Percentiles rank a stretch among this genome's conserved stretches.
phyloP scores from a whole-genome alignment of 805 yeast genomes.

The Zygotorulaspora sp. region DNA sequence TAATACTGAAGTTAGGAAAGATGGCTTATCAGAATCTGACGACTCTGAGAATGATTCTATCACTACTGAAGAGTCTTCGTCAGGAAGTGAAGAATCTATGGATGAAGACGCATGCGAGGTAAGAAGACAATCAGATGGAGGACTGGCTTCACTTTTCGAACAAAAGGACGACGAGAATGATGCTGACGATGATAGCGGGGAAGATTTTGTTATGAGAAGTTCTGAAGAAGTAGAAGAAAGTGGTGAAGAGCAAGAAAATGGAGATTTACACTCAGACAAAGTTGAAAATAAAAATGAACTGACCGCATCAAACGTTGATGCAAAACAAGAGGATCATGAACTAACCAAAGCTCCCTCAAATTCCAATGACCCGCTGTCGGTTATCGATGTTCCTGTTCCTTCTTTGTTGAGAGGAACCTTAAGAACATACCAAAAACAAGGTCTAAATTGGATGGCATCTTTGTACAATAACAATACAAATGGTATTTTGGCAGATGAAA shows the following conservation, averaged over 20 bases:
- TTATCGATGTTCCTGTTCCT: slow-evolving; percentile 76
- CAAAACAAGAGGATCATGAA: slow-evolving; percentile 28
- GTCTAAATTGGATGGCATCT: slow-evolving; percentile 95
- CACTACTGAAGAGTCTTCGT: slow-evolving; percentile 22
- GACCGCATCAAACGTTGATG: neutral
- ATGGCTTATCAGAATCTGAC: slow-evolving; percentile 4
- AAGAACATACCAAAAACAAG: slow-evolving; percentile 91
- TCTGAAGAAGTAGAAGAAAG: slow-evolving; percentile 16
- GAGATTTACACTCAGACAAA: slow-evolving; percentile 6
- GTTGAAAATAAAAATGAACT: slow-evolving; percentile 6
- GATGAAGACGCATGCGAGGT: slow-evolving; percentile 12
- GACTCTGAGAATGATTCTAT: slow-evolving; percentile 15
- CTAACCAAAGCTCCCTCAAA: slow-evolving; percentile 21
- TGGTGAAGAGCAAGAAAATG: slow-evolving; percentile 11
- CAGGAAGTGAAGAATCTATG: slow-evolving; percentile 15
- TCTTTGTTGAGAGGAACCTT: slow-evolving; percentile 71
- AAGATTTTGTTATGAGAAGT: slow-evolving; percentile 12
- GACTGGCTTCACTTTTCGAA: slow-evolving; percentile 22
- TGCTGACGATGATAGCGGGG: slow-evolving; percentile 11
- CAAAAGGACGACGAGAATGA: slow-evolving; percentile 22
- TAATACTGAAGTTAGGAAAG: slow-evolving; percentile 3
- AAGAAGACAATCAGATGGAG: slow-evolving; percentile 15
- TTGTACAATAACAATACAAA: slow-evolving; percentile 87
- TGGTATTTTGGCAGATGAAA: slow-evolving; percentile 97
- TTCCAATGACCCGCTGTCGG: slow-evolving; percentile 34